Evolutionary conservation across 768 basidiomycete species (phyloP).

Genomic region (Amyloporia xantha): DNA sequence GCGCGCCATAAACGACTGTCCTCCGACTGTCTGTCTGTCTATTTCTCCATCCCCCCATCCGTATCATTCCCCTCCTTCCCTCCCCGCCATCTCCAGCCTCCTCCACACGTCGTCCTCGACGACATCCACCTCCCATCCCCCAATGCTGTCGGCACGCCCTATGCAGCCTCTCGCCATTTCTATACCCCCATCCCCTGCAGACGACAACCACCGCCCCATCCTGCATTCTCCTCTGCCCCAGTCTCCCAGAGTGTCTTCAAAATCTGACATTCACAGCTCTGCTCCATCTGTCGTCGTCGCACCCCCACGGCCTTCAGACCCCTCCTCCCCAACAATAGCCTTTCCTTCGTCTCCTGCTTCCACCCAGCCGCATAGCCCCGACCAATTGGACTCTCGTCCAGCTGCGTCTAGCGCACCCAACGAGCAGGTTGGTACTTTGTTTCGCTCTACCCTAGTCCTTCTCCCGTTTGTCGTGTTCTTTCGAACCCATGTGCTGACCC

Average conservation of each 20-base stretch:
- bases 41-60: neutral
- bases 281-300: neutral
- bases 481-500: conserved; percentile 2
- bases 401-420: conserved; percentile 4
- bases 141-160: conserved; percentile 33
- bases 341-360: conserved; percentile 5
- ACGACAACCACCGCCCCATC: conserved; percentile 4
- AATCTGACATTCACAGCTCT: conserved; percentile 8
- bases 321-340: conserved; percentile 7
- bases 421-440: conserved; percentile 23
- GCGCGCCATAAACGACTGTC: conserved; percentile 14
- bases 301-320: conserved; percentile 12
- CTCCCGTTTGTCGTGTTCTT: conserved; percentile 1
- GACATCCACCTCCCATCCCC: conserved; percentile 3
- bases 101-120: conserved; percentile 8
- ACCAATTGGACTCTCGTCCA: conserved; percentile 2
- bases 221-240: conserved; percentile 4
- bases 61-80: conserved; percentile 6
- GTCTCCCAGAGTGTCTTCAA: conserved; percentile 8
- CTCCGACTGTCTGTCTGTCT: conserved; percentile 4
- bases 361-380: conserved; percentile 3
- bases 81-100: conserved; percentile 5
- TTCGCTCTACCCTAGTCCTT: neutral
- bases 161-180: conserved; percentile 26
- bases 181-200: conserved; percentile 11